A percentile compares a stretch with the other conserved stretches of the same genome.
Evolutionary conservation across 129 eudicot species (phyloP).

Genomic region (Tanacetum coccineum): DNA sequence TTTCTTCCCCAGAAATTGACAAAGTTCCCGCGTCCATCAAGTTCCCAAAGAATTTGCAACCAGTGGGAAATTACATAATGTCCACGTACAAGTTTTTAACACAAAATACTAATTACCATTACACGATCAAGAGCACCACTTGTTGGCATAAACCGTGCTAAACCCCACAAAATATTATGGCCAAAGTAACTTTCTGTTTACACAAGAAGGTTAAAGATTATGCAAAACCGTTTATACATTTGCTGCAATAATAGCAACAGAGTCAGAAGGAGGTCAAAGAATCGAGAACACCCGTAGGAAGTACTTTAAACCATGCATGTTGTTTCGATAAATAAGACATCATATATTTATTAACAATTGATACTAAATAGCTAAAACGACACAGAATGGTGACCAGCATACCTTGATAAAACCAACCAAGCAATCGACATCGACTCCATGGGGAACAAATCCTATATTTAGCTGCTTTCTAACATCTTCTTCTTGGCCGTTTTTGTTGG

Average conservation of each 20-base stretch:
- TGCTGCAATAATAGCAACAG: slow-evolving; percentile 97
- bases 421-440: too few relatives aligned
- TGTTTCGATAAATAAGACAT: too few relatives aligned
- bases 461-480: too few relatives aligned
- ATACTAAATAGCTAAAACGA: too few relatives aligned
- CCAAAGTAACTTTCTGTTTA: background rate
- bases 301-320: too few relatives aligned
- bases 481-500: too few relatives aligned
- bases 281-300: too few relatives aligned
- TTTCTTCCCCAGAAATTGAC: slow-evolving; percentile 98
- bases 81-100: background rate
- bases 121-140: slow-evolving; percentile 98
- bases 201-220: background rate
- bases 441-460: too few relatives aligned
- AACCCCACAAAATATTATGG: slow-evolving; percentile 57
- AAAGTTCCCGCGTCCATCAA: slow-evolving; percentile 96
- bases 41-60: slow-evolving; percentile 99
- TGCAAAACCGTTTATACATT: slow-evolving; percentile 49
- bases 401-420: too few relatives aligned
- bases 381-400: too few relatives aligned
- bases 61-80: slow-evolving; percentile 62
- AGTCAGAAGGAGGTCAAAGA: too few relatives aligned
- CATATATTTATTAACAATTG: too few relatives aligned
- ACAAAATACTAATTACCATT: background rate
- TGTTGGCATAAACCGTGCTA: slow-evolving; percentile 99